Evolutionary conservation across 768 basidiomycete genomes (phyloP).

Genomic region (Lactarius hengduanensis): DNA sequence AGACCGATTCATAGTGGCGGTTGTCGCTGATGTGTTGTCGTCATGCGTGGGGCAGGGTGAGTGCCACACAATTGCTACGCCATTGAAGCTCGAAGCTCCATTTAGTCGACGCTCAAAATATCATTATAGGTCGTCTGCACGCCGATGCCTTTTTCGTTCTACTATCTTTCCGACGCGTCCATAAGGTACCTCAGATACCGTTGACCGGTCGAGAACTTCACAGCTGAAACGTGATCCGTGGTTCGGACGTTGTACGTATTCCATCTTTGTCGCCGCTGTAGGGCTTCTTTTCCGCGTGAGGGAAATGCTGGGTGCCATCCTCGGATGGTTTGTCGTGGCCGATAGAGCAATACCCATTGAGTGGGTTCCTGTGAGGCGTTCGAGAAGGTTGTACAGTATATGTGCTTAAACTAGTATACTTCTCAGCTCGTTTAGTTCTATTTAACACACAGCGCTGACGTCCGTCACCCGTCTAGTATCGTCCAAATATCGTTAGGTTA

Average conservation of each 20-base stretch:
- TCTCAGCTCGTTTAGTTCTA: conserved; percentile 4
- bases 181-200: conserved; percentile 53
- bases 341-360: conserved; percentile 62
- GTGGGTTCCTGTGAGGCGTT: conserved; percentile 62
- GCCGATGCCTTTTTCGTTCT: conserved; percentile 64
- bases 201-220: conserved; percentile 59
- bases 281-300: conserved; percentile 66
- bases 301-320: conserved; percentile 69
- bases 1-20: conserved; percentile 51
- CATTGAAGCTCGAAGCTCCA: conserved; percentile 26
- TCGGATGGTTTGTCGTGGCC: conserved; percentile 59
- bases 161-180: conserved; percentile 73
- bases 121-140: conserved; percentile 63
- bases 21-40: conserved; percentile 51
- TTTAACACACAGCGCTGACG: conserved; percentile 13
- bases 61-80: conserved; percentile 44
- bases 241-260: conserved; percentile 82
- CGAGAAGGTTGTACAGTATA: conserved; percentile 67
- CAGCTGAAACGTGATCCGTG: conserved; percentile 74
- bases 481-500: conserved; percentile 8
- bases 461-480: conserved; percentile 12
- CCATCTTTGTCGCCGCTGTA: conserved; percentile 71
- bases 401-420: conserved; percentile 38
- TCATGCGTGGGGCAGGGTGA: conserved; percentile 59
- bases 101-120: conserved; percentile 2